A percentile compares a stretch with the other conserved stretches of the same genome.
These are phyloP conservation scores for Phytophthora idaei DNA, from an alignment of 352 stramenopile species.

Conservation along the genomic window DNA sequence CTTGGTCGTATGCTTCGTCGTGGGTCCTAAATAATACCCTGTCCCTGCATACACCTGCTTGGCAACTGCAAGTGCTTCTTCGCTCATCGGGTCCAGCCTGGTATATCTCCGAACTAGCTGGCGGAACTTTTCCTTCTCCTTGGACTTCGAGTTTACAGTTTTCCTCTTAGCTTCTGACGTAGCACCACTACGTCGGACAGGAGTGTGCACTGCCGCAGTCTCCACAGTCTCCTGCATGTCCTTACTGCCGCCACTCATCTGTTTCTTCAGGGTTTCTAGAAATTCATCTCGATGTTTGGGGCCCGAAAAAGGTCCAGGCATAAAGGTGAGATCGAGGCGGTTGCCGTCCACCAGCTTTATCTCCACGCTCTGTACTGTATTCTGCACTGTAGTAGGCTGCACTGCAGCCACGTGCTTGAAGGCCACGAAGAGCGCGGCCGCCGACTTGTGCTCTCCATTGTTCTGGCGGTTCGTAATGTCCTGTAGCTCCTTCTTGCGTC, in stretches of 20 bases:
- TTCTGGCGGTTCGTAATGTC: constrained; percentile 54
- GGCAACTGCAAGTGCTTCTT: constrained; percentile 50
- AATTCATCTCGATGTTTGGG: constrained; percentile 54
- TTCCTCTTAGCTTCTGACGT: constrained; percentile 1
- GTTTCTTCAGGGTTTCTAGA: constrained; percentile 33
- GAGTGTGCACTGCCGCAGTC: background rate
- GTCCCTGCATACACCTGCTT: constrained; percentile 47
- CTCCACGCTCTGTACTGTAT: constrained; percentile 46
- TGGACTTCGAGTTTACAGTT: background rate
- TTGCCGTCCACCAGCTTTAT: constrained; percentile 40
- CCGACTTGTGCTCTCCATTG: constrained; percentile 19
- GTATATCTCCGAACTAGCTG: constrained; percentile 52
- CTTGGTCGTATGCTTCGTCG: constrained; percentile 31
- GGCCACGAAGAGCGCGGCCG: constrained; percentile 43
- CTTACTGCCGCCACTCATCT: constrained; percentile 5
- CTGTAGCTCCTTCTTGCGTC: constrained; percentile 60
- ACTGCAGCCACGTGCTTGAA: constrained; percentile 35
- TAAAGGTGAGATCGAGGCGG: constrained; percentile 64
- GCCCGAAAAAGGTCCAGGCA: constrained; percentile 41
- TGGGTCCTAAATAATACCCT: constrained; percentile 55
- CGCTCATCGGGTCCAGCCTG: constrained; percentile 41
- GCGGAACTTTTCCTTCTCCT: constrained; percentile 31
- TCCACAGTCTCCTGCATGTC: background rate
- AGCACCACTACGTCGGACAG: background rate
- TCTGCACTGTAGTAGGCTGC: constrained; percentile 45